Base-by-base conservation (phyloP, 441 rosid genomes). In the Flueggea neowawraea region DNA sequence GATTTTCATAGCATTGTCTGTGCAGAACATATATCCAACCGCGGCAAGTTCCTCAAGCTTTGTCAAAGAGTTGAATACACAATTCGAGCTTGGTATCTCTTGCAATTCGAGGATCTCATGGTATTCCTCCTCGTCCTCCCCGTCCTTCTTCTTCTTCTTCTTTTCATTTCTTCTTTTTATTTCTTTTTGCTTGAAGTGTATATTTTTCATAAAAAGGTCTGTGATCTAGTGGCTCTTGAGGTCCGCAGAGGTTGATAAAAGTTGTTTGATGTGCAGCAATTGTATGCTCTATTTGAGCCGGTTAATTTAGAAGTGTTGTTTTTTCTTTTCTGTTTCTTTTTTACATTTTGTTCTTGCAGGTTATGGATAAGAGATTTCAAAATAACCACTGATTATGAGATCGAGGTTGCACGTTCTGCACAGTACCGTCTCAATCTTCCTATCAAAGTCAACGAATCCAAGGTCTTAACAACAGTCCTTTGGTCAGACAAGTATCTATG, bases 371-470 rank as follows among this genome's bases (percentile, higher is more conserved):
- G 81, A 91, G 96, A 89, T 62, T 91, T 91, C 76, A 85, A 85
- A 72, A 66, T 89, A 57, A 66, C 82, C 16, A 70, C 82, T 3
- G 75, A 85, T 55, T 82, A 82, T 12, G 98, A 89, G 82, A 80
- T 89, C 69, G 86, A 85, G 53, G 73, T 89, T 70, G 96, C 98
- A 44, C 85, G 68, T 44, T 76, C 92, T 54, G 93, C 82, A 43
- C 91, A 89, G 73, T 91, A 91, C 66, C 96, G 80, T 70, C 82
- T 91, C 13, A 87, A 89, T 79, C 89, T 89, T 64, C 96, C 98
- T 31, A 91, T 91, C 54, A 72, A 69, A 33, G 95, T 89, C 55
- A 75, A 91, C 69, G 95, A 87, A 57, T 62, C 86, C 6, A 87
- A 85, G 96, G 96, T 87, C 39, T 36, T 16, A 22, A 22, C 28